Conservation (phyloP, 805 yeast genomes). For the Saturnispora sanitii region DNA sequence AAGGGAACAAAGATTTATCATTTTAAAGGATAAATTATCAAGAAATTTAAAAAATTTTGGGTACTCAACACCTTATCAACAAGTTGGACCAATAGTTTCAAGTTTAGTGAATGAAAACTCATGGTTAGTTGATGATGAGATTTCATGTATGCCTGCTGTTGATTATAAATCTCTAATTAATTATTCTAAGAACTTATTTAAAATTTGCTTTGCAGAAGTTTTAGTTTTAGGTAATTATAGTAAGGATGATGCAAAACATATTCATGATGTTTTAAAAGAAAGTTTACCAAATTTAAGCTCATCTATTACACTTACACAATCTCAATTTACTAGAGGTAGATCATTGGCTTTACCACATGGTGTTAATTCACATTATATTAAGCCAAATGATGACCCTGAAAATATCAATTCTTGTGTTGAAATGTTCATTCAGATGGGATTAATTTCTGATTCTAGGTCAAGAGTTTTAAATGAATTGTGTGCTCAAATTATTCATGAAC, state of each 20-base stretch:
- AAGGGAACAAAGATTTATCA: slow-evolving; percentile 49
- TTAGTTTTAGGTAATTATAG: slow-evolving; percentile 68
- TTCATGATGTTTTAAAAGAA: slow-evolving; percentile 32
- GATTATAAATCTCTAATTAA: slow-evolving; percentile 30
- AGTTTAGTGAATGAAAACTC: slow-evolving; percentile 62
- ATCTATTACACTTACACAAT: slow-evolving; percentile 31
- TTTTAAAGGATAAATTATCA: slow-evolving; percentile 51
- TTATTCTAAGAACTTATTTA: slow-evolving; percentile 43
- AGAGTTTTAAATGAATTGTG: slow-evolving; percentile 53
- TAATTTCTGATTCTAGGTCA: slow-evolving; percentile 32
- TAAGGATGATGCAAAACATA: slow-evolving; percentile 41
- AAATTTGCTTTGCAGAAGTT: slow-evolving; percentile 59
- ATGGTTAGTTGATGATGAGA: slow-evolving; percentile 56
- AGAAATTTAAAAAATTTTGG: slow-evolving; percentile 63
- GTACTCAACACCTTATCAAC: slow-evolving; percentile 67
- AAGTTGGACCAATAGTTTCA: slow-evolving; percentile 54
- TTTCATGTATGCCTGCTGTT: slow-evolving; percentile 39
- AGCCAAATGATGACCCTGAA: slow-evolving; percentile 46
- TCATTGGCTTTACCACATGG: slow-evolving; percentile 34
- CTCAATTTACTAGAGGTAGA: slow-evolving; percentile 36
- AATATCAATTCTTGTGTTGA: slow-evolving; percentile 83
- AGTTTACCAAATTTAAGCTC: slow-evolving; percentile 19
- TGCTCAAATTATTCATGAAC: slow-evolving; percentile 70
- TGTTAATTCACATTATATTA: slow-evolving; percentile 37
- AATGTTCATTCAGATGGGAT: slow-evolving; percentile 60